Base-by-base conservation (phyloP, 495 filamentous ascomycete species). In the Chaetomium cochliodes region DNA sequence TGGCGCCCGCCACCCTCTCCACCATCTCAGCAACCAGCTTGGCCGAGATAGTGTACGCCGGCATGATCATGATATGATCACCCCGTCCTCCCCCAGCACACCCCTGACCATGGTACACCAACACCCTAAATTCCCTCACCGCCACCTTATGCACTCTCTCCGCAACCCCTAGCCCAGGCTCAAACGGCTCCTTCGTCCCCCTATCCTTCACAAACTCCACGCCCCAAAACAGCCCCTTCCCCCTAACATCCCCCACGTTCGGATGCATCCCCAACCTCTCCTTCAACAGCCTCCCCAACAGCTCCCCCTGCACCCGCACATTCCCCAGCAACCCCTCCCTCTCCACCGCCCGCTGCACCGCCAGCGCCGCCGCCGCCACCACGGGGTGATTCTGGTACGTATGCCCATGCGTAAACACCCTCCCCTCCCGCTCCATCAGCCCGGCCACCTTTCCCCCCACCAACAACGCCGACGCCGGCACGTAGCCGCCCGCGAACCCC, bases 31-130 rank as follows among this genome's bases (percentile, higher is more conserved):
- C 56, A 0, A 71, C 47, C 57, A 64, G 9, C 18, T 58, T 57
- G 23, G 28, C 12, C n/a, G 62, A 52, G 18, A 72, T 63, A 41
- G 62, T 60, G 41, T 72, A 72, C 15, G 70, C 67, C 50, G 66
- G 68, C 54, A 88, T 84, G 52, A 96, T 65, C 55, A 93, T 76
- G 25, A 92, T 72, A 75, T 91, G 87, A 66, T 96, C 92, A 2
- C 90, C 91, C 9, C 70, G 74, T 25, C 81, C 73, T 0, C 86
- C 85, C 65, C 90, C 88, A 2, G 80, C 84, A 5, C 85, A 87
- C 4, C 90, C 91, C 26, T 81, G 76, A 16, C 86, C 84, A 47
- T 85, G 84, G 71, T 93, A 93, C 22, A 93, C 66, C 1, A 84
- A 84, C 55, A 94, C 82, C 44, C 80, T 80, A 65, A 84, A 81